Percentiles rank a stretch among this genome's conserved stretches.
Evolutionary conservation across 192 early-diverging fungal species (phyloP).

Genomic region (Fimicolochytrium jonesii): DNA sequence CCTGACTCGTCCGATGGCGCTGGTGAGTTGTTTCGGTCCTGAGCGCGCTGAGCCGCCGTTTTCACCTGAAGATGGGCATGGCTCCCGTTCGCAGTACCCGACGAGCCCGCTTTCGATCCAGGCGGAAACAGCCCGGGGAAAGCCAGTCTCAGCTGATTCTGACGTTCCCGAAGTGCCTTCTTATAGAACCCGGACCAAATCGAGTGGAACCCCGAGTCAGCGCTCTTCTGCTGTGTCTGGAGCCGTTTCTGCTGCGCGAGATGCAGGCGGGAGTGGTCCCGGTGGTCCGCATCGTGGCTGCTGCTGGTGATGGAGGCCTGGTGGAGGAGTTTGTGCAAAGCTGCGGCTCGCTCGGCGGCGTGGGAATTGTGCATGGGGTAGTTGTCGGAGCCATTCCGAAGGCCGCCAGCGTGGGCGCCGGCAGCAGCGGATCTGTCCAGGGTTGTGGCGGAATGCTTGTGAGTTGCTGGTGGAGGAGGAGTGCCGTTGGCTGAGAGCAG

Average conservation of each 20-base stretch:
- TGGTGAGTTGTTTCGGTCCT: too few species aligned
- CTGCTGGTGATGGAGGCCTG: too few species aligned
- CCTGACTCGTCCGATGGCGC: slow-evolving; percentile 5
- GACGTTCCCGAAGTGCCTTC: slow-evolving; percentile 66
- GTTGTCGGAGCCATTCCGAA: too few species aligned
- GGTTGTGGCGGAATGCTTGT: too few species aligned
- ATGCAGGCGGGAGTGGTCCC: not conserved
- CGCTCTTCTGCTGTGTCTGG: not conserved
- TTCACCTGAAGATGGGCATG: slow-evolving; percentile 13
- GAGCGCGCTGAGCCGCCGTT: not conserved
- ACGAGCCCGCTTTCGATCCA: not conserved
- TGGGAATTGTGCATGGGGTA: too few species aligned
- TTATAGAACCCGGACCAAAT: slow-evolving; percentile 77
- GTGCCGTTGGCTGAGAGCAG: too few species aligned
- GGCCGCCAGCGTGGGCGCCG: too few species aligned
- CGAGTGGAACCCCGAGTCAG: slow-evolving; percentile 8
- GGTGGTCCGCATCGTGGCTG: not conserved
- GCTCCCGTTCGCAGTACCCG: not conserved
- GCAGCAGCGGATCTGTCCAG: too few species aligned
- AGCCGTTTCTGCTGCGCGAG: not conserved
- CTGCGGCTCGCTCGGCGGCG: too few species aligned
- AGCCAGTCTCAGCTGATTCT: slow-evolving; percentile 56
- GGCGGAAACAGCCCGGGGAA: slow-evolving; percentile 53
- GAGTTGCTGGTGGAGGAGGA: too few species aligned
- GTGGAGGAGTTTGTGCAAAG: too few species aligned